These are phyloP conservation scores for Ceratocystis alfenasii DNA, from an alignment of 2,329 filamentous ascomycete species.

Conservation along the genomic window DNA sequence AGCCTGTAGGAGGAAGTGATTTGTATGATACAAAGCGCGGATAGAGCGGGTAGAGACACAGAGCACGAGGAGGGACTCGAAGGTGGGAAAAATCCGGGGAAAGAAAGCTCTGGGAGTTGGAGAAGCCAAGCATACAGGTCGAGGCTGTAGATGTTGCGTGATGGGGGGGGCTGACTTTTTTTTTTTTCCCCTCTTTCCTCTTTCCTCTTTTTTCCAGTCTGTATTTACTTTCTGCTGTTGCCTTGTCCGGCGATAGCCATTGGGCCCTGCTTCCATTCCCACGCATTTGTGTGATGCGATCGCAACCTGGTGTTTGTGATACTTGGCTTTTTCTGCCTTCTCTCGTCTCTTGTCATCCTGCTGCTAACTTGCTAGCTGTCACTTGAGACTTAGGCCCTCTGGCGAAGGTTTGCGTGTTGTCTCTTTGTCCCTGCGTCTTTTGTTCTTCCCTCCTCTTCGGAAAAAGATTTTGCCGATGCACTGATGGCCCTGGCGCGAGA, in stretches of 20 bases:
- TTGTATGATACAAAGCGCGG: not conserved
- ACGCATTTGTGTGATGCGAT: too few species aligned
- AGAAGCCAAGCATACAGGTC: not conserved
- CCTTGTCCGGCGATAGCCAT: too few species aligned
- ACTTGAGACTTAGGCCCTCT: not conserved
- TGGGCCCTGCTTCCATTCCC: too few species aligned
- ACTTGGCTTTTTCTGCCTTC: too few species aligned
- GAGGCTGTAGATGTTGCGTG: not conserved
- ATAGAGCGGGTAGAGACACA: not conserved
- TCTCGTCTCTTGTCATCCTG: not conserved
- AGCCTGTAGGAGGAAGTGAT: not conserved
- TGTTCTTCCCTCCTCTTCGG: not conserved
- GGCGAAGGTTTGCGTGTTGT: not conserved
- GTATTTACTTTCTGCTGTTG: too few species aligned
- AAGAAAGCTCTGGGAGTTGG: not conserved
- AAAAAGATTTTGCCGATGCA: not conserved
- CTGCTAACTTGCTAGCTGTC: not conserved
- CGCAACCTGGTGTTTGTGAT: too few species aligned
- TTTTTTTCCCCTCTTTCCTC: too few species aligned
- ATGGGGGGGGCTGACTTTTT: not conserved
- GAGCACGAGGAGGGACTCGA: not conserved
- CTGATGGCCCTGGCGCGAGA: not conserved
- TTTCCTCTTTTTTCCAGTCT: too few species aligned
- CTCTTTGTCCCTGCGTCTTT: not conserved
- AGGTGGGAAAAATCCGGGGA: not conserved